Evolutionary conservation across 129 eudicot genomes (phyloP).

Genomic region (Flaveria brownii): DNA sequence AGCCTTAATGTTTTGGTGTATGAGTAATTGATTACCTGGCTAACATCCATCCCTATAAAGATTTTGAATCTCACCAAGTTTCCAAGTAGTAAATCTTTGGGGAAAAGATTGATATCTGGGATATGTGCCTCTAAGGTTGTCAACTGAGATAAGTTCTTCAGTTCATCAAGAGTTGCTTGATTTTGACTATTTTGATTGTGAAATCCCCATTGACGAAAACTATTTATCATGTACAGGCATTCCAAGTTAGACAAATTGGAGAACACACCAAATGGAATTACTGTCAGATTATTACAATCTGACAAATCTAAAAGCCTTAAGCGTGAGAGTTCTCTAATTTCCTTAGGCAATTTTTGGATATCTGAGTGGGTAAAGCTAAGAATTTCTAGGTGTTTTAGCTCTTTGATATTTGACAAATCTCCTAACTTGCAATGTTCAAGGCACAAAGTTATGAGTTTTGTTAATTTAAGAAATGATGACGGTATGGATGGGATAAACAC

Average conservation of each 20-base stretch:
- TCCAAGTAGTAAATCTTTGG: constrained; percentile 33
- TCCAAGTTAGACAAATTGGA: constrained; percentile 43
- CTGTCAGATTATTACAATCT: constrained; percentile 30
- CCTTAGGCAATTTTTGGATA: constrained; percentile 38
- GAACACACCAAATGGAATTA: constrained; percentile 40
- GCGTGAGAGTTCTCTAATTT: constrained; percentile 39
- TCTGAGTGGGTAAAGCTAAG: constrained; percentile 47
- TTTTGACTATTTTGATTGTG: constrained; percentile 28
- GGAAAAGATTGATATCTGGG: constrained; percentile 42
- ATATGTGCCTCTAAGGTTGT: constrained; percentile 42
- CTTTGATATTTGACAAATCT: constrained; percentile 41
- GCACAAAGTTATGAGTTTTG: constrained; percentile 38
- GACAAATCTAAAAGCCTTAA: constrained; percentile 50
- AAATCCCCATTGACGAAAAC: constrained; percentile 45
- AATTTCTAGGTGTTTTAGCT: constrained; percentile 41
- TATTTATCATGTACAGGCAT: constrained; percentile 50
- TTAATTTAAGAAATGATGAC: constrained; percentile 25
- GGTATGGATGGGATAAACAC: constrained; percentile 33
- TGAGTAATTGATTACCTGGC: constrained; percentile 28
- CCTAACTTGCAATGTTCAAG: constrained; percentile 46
- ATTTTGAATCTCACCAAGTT: constrained; percentile 44
- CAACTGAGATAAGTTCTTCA: constrained; percentile 39
- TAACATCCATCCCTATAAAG: constrained; percentile 39
- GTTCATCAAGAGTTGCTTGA: constrained; percentile 44
- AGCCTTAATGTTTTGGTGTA: constrained; percentile 30